A percentile compares a stretch with the other conserved stretches of the same genome.
phyloP scores from a whole-genome alignment of 1,139 yeast species.

The Pichia sp. region DNA sequence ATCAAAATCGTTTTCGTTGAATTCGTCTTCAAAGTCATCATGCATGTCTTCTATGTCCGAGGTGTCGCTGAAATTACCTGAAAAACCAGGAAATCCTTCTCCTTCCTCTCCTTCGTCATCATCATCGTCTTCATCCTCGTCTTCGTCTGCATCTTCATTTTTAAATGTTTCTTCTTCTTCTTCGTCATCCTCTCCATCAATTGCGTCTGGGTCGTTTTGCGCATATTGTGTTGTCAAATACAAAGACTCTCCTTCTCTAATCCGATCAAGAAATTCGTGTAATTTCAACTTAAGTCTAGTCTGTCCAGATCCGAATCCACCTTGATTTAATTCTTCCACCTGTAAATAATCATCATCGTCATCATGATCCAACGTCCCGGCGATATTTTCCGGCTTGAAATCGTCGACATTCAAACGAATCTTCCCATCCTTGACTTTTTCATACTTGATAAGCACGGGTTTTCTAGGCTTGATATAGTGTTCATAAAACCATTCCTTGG shows the following conservation, averaged over 20 bases:
- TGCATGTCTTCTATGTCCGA: slow-evolving; percentile 13
- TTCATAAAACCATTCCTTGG: slow-evolving; percentile 17
- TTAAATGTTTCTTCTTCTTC: slow-evolving; percentile 18
- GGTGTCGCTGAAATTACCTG: slow-evolving; percentile 19
- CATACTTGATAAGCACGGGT: slow-evolving; percentile 16
- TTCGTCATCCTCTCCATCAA: slow-evolving; percentile 5
- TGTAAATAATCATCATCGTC: slow-evolving; percentile 37
- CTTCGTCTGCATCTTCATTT: slow-evolving; percentile 4
- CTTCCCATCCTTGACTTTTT: not conserved
- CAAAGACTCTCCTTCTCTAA: slow-evolving; percentile 42
- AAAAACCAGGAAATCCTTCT: slow-evolving; percentile 19
- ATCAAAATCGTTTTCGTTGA: not conserved
- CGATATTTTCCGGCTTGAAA: slow-evolving; percentile 37
- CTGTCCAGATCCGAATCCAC: slow-evolving; percentile 68
- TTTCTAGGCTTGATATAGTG: slow-evolving; percentile 17
- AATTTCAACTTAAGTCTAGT: slow-evolving; percentile 49
- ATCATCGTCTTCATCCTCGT: slow-evolving; percentile 14
- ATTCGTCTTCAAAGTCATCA: slow-evolving; percentile 12
- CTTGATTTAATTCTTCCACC: slow-evolving; percentile 53
- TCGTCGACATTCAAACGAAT: slow-evolving; percentile 25
- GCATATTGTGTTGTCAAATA: slow-evolving; percentile 70
- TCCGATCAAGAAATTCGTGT: slow-evolving; percentile 42
- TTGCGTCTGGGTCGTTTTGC: slow-evolving; percentile 28
- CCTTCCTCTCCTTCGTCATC: slow-evolving; percentile 10
- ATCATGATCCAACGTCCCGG: slow-evolving; percentile 31